Percentiles rank a stretch among this genome's conserved stretches.
These are phyloP conservation scores for Pezicula rhizophila DNA, from an alignment of 2,329 filamentous ascomycete genomes.

Conservation along the genomic window DNA sequence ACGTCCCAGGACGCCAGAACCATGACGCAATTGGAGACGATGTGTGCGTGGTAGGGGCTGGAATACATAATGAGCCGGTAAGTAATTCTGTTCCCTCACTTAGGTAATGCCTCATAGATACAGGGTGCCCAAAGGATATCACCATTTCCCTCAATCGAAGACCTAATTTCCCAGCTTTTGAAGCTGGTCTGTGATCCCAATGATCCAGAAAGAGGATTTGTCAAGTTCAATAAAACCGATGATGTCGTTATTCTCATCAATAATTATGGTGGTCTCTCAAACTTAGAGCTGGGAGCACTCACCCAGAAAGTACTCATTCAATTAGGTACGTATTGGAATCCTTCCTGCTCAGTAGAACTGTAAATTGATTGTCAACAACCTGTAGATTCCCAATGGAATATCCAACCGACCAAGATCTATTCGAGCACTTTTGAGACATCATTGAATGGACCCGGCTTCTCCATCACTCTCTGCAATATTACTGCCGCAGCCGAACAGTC, in stretches of 20 bases:
- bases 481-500: slow-evolving; percentile 27
- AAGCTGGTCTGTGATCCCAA: slow-evolving; percentile 37
- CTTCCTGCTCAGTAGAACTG: not conserved
- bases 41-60: slow-evolving; percentile 59
- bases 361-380: not conserved
- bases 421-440: slow-evolving; percentile 45
- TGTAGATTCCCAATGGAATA: slow-evolving; percentile 38
- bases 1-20: slow-evolving; percentile 43
- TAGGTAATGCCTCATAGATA: not conserved
- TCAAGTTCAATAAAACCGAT: slow-evolving; percentile 38
- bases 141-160: slow-evolving; percentile 43
- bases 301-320: slow-evolving; percentile 35
- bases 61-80: slow-evolving; percentile 61
- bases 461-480: slow-evolving; percentile 47
- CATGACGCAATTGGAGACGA: slow-evolving; percentile 41
- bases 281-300: slow-evolving; percentile 49
- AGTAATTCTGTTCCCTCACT: slow-evolving; percentile 8
- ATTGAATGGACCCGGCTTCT: slow-evolving; percentile 50
- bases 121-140: slow-evolving; percentile 35
- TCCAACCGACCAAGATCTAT: slow-evolving; percentile 40
- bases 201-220: slow-evolving; percentile 42
- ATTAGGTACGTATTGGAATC: slow-evolving; percentile 20
- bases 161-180: slow-evolving; percentile 41
- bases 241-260: slow-evolving; percentile 47
- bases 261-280: slow-evolving; percentile 55